These are phyloP conservation scores for Hydrangea macrophylla DNA, from an alignment of 148 eudicot genomes.

Conservation along the genomic window DNA sequence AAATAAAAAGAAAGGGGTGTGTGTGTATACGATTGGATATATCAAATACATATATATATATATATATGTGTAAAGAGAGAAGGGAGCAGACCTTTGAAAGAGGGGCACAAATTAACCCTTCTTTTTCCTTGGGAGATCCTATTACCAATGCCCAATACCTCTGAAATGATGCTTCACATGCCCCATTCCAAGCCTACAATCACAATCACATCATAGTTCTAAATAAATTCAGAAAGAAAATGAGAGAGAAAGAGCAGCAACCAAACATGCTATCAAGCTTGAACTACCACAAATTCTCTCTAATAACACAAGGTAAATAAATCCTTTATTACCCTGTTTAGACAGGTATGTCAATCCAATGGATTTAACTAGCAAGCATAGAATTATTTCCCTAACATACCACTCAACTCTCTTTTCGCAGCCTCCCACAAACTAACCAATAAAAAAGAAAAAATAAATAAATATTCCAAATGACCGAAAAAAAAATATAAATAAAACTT, in stretches of 20 bases:
- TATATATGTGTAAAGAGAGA: no score
- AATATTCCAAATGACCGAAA: no score
- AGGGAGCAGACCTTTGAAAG: slow-evolving; percentile 91
- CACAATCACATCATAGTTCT: slow-evolving; percentile 6
- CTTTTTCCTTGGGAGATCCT: slow-evolving; percentile 79
- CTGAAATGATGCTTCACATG: slow-evolving; percentile 66
- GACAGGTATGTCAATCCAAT: not conserved
- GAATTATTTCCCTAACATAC: not conserved
- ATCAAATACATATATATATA: no score
- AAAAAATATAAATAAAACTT: no score
- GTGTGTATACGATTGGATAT: no score
- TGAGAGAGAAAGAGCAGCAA: not conserved
- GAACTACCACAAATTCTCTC: not conserved
- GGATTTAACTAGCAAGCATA: not conserved
- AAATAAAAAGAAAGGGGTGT: no score
- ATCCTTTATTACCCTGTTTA: not conserved
- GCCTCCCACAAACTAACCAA: not conserved
- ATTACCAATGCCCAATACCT: slow-evolving; percentile 93
- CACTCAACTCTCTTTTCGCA: not conserved
- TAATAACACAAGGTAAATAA: not conserved
- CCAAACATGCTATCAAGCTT: not conserved
- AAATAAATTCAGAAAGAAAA: not conserved
- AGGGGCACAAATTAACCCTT: slow-evolving; percentile 84
- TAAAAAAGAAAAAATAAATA: not conserved
- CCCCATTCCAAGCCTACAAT: slow-evolving; percentile 71